phyloP scores from a whole-genome alignment of 192 early-diverging fungal species.

The Dimargaris xerosporica region DNA sequence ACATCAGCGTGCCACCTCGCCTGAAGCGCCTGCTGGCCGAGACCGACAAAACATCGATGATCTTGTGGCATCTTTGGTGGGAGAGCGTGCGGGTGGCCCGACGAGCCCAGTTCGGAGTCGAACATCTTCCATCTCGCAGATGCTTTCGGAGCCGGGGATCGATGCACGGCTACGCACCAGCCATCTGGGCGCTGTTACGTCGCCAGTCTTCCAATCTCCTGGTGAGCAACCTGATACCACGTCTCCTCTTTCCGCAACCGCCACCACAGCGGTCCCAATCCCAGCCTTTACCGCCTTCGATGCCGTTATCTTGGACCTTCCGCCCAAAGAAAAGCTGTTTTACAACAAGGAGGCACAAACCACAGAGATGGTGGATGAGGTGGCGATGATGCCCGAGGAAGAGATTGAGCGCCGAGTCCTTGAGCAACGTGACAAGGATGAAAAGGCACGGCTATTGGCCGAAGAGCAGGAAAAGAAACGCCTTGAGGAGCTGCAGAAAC shows the following conservation, averaged over 20 bases:
- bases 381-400: slow-evolving; percentile 19
- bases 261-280: slow-evolving; percentile 15
- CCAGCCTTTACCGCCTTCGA: slow-evolving; percentile 57
- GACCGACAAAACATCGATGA: slow-evolving; percentile 66
- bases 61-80: slow-evolving; percentile 70
- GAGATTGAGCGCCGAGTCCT: slow-evolving; percentile 27
- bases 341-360: slow-evolving; percentile 87
- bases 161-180: slow-evolving; percentile 11
- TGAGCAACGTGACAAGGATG: slow-evolving; percentile 27
- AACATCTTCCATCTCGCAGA: neutral
- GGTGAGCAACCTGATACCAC: slow-evolving; percentile 11
- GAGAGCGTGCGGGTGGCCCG: slow-evolving; percentile 33
- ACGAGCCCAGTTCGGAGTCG: neutral
- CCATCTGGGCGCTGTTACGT: slow-evolving; percentile 14
- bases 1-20: slow-evolving; percentile 1
- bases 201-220: slow-evolving; percentile 10
- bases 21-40: slow-evolving; percentile 12
- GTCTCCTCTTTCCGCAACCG: neutral
- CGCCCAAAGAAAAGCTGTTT: slow-evolving; percentile 65
- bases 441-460: slow-evolving; percentile 15
- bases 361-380: slow-evolving; percentile 23
- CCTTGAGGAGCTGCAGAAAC: slow-evolving; percentile 43
- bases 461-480: slow-evolving; percentile 33
- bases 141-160: slow-evolving; percentile 18
- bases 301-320: slow-evolving; percentile 69